Conservation (phyloP, 1,284 basidiomycete genomes). For the Malassezia pachydermatis region DNA sequence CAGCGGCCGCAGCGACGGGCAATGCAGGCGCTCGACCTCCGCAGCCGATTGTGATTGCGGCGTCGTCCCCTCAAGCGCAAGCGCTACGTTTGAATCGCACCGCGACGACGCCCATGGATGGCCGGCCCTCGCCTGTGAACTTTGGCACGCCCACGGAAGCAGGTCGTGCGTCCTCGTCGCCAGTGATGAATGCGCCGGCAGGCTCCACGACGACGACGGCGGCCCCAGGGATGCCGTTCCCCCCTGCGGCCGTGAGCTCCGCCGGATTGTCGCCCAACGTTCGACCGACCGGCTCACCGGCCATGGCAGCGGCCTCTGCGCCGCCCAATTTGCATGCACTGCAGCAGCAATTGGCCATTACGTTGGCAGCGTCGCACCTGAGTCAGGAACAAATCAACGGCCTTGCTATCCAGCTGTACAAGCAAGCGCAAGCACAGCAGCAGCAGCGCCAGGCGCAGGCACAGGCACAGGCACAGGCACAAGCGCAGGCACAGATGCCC, state of each 20-base stretch:
- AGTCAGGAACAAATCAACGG: constrained; percentile 37
- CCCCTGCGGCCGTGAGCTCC: background rate
- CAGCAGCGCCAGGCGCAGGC: constrained; percentile 7
- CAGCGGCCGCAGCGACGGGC: background rate
- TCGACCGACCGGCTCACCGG: background rate
- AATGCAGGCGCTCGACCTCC: background rate
- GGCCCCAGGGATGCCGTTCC: background rate
- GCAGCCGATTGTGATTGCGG: constrained; percentile 8
- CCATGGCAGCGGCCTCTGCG: constrained; percentile 12
- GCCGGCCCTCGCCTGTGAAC: too few species aligned
- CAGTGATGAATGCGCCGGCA: background rate
- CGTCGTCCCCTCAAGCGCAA: background rate
- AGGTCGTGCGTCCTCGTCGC: too few species aligned
- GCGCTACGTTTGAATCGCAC: background rate
- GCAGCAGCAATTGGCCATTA: constrained; percentile 36
- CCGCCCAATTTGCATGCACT: constrained; percentile 34
- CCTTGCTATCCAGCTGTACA: constrained; percentile 34
- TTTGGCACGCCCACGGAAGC: too few species aligned
- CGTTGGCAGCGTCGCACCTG: constrained; percentile 28
- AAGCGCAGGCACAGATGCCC: background rate
- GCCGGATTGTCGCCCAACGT: background rate
- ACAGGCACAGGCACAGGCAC: background rate
- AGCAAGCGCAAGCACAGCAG: constrained; percentile 30
- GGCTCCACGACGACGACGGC: background rate
- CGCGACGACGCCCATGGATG: background rate